Evolutionary conservation across 768 basidiomycete species (phyloP), one percentile per base, ranked within the genome.

Genomic region (Amanita inopinata): DNA sequence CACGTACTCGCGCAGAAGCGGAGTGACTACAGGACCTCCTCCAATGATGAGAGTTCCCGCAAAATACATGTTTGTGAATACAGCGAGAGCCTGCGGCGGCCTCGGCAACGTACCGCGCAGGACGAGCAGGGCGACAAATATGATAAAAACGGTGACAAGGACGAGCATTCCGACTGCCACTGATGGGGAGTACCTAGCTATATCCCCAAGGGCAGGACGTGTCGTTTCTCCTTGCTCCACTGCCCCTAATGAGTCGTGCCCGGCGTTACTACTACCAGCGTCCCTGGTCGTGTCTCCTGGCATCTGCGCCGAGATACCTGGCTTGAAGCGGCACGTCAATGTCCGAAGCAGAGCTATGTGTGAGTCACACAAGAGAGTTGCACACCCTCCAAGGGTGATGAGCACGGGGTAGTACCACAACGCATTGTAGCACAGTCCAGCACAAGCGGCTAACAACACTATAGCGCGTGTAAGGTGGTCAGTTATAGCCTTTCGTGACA

Each of bases 21-120:
- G 74, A 47, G 75, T 70, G 24, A 76, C 74, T 7, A 76, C 76
- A 1, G 75, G 74, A 27, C 75, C 75, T 10, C 74, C 75, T 20
- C 67, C 72, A 43, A 72, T 70, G 28, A 73, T 70, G 45, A 71
- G 66, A 7, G 64, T 65, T 6, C 71, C 71, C 1, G 68, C 70
- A 10, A 72, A 53, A 50, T 67, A 61, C 63, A 72, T 65, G 51
- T 68, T 70, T 39, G 59, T 64, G 56, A 71, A 72, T 14, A 71
- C 50, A 7, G 56, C 48, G 19, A 67, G 51, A 23, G 60, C 46
- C 25, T 61, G 51, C 3, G 61, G 60, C 2, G 57, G 48, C 12
- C 40, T 37, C 8, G 38, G 46, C 14, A 63, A 45, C 3, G 49
- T 49, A 6, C 51, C 56, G 3, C 63, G 57, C 3, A 63, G 38